Percentiles rank a stretch among this genome's conserved stretches.
phyloP scores from a whole-genome alignment of 192 early-diverging fungal species.

The Linnemannia zychae region DNA sequence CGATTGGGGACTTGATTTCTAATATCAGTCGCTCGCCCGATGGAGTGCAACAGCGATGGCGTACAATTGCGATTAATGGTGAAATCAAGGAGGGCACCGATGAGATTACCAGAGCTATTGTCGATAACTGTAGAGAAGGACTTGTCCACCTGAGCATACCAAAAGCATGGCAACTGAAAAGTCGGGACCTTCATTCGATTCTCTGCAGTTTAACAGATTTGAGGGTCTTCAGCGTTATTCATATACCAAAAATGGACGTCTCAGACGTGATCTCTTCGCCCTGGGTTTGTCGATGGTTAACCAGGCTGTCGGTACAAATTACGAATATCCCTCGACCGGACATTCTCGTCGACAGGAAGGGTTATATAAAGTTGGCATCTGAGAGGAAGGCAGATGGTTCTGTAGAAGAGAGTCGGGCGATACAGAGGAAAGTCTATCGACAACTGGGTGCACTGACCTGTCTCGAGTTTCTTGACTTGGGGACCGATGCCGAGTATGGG shows the following conservation, averaged over 20 bases:
- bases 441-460: neutral
- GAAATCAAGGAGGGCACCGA: neutral
- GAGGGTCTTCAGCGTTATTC: neutral
- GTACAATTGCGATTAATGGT: too few relatives aligned
- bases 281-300: neutral
- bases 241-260: neutral
- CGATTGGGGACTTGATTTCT: neutral
- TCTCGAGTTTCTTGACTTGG: neutral
- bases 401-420: neutral
- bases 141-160: neutral
- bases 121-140: neutral
- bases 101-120: neutral
- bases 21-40: neutral
- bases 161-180: neutral
- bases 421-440: neutral
- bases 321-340: neutral
- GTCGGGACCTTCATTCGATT: neutral
- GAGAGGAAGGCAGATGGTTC: neutral
- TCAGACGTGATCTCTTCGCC: neutral
- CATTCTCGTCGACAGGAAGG: neutral
- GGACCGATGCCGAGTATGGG: neutral
- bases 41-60: neutral
- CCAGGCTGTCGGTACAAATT: neutral
- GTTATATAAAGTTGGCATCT: neutral
- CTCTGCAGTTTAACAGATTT: neutral